Evolutionary conservation across 1,139 yeast species (phyloP), one percentile per base, ranked within the genome.

Genomic region (Saccharomyces hybrid): DNA sequence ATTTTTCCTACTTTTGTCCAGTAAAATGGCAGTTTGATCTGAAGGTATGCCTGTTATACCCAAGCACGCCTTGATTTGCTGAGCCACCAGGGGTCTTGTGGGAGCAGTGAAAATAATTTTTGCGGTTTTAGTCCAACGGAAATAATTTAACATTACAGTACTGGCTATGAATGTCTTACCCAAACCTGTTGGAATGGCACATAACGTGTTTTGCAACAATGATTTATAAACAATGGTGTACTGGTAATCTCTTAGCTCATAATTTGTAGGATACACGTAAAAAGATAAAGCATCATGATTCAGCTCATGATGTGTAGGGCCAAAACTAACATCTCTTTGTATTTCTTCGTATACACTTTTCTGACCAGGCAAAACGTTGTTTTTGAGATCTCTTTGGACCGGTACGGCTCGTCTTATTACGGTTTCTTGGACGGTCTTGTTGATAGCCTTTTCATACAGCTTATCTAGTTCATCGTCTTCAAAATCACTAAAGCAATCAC

Each of bases 131-230:
- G 84, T 87, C 99, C 99, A 95, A 51, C 96, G 73, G 61, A 80
- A 83, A 71, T 80, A 95, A 66, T 95, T 95, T 55, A 91, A 76
- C 89, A 95, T 95, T 28, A 93, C 95, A 0, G 96, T 85, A 47
- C 95, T 84, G 1, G 99, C 98, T 63, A 95, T 90, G 61, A 95
- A 90, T 0, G 99, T 95, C 71, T 95, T 95, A 49, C 99, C 99
- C 68, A 91, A 76, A 61, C 99, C 99, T 0, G 99, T 95, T 0
- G 99, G 99, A 28, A 95, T 78, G 0, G 98, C 96, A 62, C 95
- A 93, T 47, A 95, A 73, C 3, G 85, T 70, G 65, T 95, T 95
- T 59, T 84, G 77, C 64, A 80, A 83, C 50, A 95, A 73, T 0
- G 97, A 85, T 55, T 82, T 78, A 51, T 76, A 75, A 2, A 90